Conservation (phyloP, 2,329 filamentous ascomycete species). For the Canariomyces notabilis region DNA sequence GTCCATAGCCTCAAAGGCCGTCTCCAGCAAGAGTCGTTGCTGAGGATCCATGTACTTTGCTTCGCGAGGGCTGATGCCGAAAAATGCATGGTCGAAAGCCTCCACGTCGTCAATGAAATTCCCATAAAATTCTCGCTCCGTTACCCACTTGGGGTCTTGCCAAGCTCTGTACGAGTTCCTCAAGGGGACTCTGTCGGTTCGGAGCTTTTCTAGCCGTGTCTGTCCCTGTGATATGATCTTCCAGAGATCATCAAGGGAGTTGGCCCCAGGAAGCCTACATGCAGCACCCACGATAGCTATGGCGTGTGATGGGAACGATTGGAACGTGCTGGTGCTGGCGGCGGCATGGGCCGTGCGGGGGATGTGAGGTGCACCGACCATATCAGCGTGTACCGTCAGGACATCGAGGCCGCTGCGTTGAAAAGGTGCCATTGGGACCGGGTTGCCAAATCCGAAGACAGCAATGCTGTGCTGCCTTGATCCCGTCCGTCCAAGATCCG, state of each 20-base stretch:
- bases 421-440: constrained; percentile 9
- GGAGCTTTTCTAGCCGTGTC: not conserved
- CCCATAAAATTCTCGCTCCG: constrained; percentile 5
- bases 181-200: constrained; percentile 4
- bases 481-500: not conserved
- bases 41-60: constrained; percentile 39
- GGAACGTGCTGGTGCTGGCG: not conserved
- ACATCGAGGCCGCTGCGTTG: not conserved
- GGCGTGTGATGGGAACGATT: not conserved
- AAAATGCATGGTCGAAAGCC: constrained; percentile 36
- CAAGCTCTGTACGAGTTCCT: not conserved
- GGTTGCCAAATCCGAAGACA: constrained; percentile 4
- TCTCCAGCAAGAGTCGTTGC: constrained; percentile 37
- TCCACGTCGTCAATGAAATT: constrained; percentile 29
- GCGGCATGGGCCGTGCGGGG: not conserved
- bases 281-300: not conserved
- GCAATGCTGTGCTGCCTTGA: not conserved
- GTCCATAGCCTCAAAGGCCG: constrained; percentile 39
- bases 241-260: constrained; percentile 9
- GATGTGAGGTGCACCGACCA: no score
- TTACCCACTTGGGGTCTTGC: not conserved
- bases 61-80: constrained; percentile 36
- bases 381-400: not conserved
- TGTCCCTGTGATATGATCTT: not conserved
- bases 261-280: constrained; percentile 7